phyloP scores from a whole-genome alignment of 2,329 filamentous ascomycete species.

The Dactylellina leptospora region DNA sequence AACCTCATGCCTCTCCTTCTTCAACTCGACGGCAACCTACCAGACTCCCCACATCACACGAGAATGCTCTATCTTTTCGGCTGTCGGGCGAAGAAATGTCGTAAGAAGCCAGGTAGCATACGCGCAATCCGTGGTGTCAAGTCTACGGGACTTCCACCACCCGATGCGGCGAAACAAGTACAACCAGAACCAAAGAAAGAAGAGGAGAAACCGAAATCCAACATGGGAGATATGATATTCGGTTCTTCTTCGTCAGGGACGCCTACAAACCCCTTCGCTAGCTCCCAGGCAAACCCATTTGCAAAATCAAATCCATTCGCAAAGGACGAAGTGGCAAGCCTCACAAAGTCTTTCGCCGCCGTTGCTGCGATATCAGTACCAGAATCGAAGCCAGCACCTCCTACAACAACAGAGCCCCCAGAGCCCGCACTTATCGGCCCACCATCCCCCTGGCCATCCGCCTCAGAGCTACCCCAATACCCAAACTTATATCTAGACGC shows the following conservation, averaged over 20 bases:
- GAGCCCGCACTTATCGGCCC: conserved; percentile 59
- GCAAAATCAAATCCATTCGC: conserved; percentile 70
- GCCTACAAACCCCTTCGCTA: conserved; percentile 58
- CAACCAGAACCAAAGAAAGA: conserved; percentile 59
- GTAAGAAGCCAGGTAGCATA: conserved; percentile 82
- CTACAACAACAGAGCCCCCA: conserved; percentile 48
- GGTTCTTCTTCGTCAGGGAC: conserved; percentile 48
- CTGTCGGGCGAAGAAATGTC: conserved; percentile 80
- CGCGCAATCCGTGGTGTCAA: conserved; percentile 65
- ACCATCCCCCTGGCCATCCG: conserved; percentile 78
- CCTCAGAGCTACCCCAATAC: conserved; percentile 75
- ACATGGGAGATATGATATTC: conserved; percentile 54
- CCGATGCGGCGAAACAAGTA: conserved; percentile 57
- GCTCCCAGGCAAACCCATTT: conserved; percentile 56
- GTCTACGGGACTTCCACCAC: conserved; percentile 58
- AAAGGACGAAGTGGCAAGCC: conserved; percentile 64
- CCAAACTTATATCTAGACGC: conserved; percentile 84
- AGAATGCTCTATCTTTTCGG: conserved; percentile 86
- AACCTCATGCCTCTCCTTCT: conserved; percentile 83
- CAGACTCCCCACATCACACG: conserved; percentile 82
- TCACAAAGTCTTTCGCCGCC: conserved; percentile 79
- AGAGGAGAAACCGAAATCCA: conserved; percentile 56
- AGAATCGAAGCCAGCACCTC: conserved; percentile 57
- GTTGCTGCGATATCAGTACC: conserved; percentile 68
- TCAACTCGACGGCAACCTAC: conserved; percentile 89